phyloP scores from a whole-genome alignment of 129 eudicot species.

The Saposhnikovia divaricata region DNA sequence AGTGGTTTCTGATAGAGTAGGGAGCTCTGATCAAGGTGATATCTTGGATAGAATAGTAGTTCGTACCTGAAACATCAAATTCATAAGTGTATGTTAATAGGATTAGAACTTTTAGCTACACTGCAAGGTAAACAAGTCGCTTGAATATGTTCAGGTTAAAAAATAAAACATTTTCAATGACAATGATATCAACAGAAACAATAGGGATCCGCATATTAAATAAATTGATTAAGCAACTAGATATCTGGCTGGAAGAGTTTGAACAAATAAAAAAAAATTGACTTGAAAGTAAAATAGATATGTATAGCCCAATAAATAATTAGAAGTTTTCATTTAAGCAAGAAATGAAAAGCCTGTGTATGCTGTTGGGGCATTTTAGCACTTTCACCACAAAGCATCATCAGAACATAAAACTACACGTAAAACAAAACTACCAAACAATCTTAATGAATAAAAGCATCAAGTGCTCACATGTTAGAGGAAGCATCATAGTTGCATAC shows the following conservation, averaged over 20 bases:
- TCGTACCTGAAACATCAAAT: conserved; percentile 61
- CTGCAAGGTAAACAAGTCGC: not conserved
- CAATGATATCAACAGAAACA: not conserved
- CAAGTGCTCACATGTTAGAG: conserved; percentile 56
- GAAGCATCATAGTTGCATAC: conserved; percentile 82
- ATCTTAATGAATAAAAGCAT: not conserved
- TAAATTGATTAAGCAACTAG: not conserved
- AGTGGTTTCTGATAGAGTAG: conserved; percentile 70
- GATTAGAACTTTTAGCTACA: conserved; percentile 9
- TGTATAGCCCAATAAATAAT: not conserved
- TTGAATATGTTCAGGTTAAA: not conserved
- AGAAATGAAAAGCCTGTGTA: not conserved
- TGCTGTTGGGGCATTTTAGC: not conserved
- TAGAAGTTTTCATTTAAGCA: not conserved
- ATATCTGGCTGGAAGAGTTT: not conserved
- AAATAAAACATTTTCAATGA: not conserved
- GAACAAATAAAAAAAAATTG: not conserved
- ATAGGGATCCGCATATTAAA: not conserved
- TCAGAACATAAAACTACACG: not conserved
- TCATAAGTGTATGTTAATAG: not conserved
- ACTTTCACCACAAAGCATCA: not conserved
- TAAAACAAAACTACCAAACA: not conserved
- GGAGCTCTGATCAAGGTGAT: conserved; percentile 95
- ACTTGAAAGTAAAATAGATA: not conserved
- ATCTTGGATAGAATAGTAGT: conserved; percentile 91